Conservation (phyloP, 1,284 basidiomycete species). For the Xerocomus amazonicus region DNA sequence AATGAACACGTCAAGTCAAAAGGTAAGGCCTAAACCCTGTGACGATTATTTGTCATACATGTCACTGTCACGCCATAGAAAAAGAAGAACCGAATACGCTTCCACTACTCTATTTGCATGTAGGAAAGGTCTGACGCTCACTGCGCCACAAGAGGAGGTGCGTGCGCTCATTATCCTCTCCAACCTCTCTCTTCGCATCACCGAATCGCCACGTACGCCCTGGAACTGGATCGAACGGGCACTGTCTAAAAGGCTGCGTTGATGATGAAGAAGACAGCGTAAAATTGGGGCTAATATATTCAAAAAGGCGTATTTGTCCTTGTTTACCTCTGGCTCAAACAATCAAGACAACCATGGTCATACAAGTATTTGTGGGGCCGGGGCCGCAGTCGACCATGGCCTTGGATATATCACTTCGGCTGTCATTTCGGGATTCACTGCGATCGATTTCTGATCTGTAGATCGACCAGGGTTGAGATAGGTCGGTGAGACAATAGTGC, state of each 20-base stretch:
- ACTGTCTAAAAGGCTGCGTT: conserved; percentile 75
- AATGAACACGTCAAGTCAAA: conserved; percentile 18
- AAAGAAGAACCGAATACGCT: background rate
- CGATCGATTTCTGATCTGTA: too few species aligned
- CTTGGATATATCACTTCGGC: too few species aligned
- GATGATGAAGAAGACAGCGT: conserved; percentile 6
- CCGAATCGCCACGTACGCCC: conserved; percentile 67
- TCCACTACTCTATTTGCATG: conserved; percentile 31
- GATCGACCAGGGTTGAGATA: too few species aligned
- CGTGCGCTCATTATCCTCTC: conserved; percentile 61
- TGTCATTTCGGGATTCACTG: too few species aligned
- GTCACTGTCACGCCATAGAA: conserved; percentile 16
- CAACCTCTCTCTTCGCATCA: conserved; percentile 59
- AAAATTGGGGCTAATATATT: conserved; percentile 18
- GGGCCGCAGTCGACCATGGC: too few species aligned
- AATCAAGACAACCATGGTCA: too few species aligned
- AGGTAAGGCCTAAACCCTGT: background rate
- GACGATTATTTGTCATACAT: conserved; percentile 13
- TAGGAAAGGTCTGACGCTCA: conserved; percentile 76
- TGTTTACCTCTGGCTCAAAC: conserved; percentile 27
- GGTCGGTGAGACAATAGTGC: too few species aligned
- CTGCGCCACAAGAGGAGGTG: conserved; percentile 48
- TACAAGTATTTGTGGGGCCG: too few species aligned
- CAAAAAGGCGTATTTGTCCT: conserved; percentile 20
- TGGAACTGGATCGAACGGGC: conserved; percentile 51